These are phyloP conservation scores for Psilocybe mexicana DNA, from an alignment of 1,284 basidiomycete genomes.

Conservation along the genomic window DNA sequence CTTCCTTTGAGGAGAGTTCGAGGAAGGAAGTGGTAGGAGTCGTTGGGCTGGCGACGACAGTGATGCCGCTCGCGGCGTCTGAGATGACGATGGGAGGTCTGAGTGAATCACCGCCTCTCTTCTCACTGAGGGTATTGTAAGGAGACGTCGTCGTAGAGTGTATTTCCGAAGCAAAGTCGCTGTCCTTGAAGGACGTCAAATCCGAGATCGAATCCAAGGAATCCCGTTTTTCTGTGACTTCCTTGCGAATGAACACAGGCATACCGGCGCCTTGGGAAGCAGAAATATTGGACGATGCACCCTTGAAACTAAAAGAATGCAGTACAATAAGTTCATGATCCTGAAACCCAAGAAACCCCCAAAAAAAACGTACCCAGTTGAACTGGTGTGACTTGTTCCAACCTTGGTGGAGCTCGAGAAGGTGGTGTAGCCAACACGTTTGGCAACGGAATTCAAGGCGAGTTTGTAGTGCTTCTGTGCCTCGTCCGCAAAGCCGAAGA, in stretches of 20 bases:
- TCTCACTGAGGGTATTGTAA: slow-evolving; percentile 13
- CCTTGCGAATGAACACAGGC: slow-evolving; percentile 25
- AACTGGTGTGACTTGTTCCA: slow-evolving; percentile 16
- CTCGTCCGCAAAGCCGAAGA: slow-evolving; percentile 49
- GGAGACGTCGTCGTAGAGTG: slow-evolving; percentile 10
- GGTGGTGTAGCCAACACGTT: slow-evolving; percentile 24
- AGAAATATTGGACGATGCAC: slow-evolving; percentile 9
- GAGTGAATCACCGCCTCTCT: slow-evolving; percentile 4
- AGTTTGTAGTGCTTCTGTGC: slow-evolving; percentile 36
- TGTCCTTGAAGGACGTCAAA: slow-evolving; percentile 22
- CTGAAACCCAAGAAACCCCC: neutral
- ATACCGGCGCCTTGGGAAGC: slow-evolving; percentile 15
- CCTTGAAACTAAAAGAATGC: slow-evolving; percentile 16
- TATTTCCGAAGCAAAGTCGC: slow-evolving; percentile 14
- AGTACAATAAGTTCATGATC: neutral
- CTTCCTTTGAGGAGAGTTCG: slow-evolving; percentile 17
- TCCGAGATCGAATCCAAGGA: slow-evolving; percentile 25
- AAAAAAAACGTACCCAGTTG: slow-evolving; percentile 19
- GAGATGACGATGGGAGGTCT: slow-evolving; percentile 4
- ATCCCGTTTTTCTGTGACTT: slow-evolving; percentile 27
- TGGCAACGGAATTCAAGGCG: slow-evolving; percentile 25
- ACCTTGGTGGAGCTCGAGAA: slow-evolving; percentile 15
- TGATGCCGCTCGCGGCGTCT: neutral
- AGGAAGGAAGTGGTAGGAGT: slow-evolving; percentile 25
- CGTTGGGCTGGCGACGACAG: slow-evolving; percentile 5